Conservation (phyloP, 306 rosid species). For the Elaeagnus macrophylla region DNA sequence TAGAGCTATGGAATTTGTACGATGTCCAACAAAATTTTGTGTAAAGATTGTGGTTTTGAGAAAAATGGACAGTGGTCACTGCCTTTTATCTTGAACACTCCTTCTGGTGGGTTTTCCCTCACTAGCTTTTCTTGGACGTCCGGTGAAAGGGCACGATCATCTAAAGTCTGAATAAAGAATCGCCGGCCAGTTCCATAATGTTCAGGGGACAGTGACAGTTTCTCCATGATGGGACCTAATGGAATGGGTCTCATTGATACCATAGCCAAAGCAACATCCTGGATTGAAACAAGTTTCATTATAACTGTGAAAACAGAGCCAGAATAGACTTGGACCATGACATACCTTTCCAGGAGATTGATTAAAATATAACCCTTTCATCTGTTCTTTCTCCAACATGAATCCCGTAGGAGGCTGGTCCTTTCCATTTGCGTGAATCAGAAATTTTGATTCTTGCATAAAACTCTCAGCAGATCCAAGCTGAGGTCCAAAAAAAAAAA, state of each 20-base stretch:
- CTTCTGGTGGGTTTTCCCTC: conserved; percentile 91
- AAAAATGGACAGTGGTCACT: conserved; percentile 95
- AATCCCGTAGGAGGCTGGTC: conserved; percentile 86
- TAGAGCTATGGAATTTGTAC: conserved; percentile 69
- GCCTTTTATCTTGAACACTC: conserved; percentile 91
- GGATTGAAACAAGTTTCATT: conserved; percentile 18
- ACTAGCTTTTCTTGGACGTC: conserved; percentile 95
- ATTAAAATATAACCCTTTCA: conserved; percentile 89
- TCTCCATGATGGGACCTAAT: conserved; percentile 91
- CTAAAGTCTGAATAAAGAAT: conserved; percentile 81
- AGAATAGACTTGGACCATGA: neutral
- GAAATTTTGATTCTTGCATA: conserved; percentile 71
- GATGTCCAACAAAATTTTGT: conserved; percentile 81
- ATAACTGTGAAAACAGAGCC: neutral
- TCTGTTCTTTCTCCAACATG: conserved; percentile 98
- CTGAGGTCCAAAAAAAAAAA: conserved; percentile 46
- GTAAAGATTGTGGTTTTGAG: conserved; percentile 88
- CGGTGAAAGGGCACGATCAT: conserved; percentile 86
- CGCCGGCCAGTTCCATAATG: conserved; percentile 61
- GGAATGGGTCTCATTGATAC: conserved; percentile 89
- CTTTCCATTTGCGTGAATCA: conserved; percentile 82
- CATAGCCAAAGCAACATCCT: conserved; percentile 98
- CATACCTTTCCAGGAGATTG: conserved; percentile 82
- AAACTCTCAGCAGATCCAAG: conserved; percentile 88
- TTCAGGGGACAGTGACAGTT: conserved; percentile 54